These are phyloP conservation scores for Ceriops tagal DNA, from an alignment of 345 rosid species.

Conservation along the genomic window DNA sequence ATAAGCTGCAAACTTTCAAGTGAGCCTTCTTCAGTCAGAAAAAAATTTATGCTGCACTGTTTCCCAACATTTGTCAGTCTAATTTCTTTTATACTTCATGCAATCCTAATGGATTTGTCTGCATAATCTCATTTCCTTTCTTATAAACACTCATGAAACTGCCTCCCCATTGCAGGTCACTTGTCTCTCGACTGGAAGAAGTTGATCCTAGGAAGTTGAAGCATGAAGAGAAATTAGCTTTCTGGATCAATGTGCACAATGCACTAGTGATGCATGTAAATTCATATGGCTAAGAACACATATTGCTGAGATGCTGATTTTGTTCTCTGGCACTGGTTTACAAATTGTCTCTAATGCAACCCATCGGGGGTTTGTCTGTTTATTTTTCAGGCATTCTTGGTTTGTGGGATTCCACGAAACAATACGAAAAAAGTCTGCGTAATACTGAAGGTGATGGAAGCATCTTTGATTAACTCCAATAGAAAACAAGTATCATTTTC, in stretches of 20 bases:
- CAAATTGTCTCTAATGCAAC: background rate
- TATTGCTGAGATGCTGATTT: too few species aligned
- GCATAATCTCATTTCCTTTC: too few species aligned
- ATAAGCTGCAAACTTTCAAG: conserved; percentile 59
- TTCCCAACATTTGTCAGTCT: too few species aligned
- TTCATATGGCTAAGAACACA: conserved; percentile 7
- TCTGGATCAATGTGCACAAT: conserved; percentile 97
- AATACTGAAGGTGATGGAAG: conserved; percentile 56
- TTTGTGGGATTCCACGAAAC: conserved; percentile 65
- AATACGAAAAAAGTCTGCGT: conserved; percentile 58
- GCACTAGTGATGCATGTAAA: conserved; percentile 93
- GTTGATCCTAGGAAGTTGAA: conserved; percentile 62
- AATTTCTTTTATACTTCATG: too few species aligned
- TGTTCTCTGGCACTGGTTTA: too few species aligned
- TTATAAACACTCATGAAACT: too few species aligned
- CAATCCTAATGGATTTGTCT: too few species aligned
- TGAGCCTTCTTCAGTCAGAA: conserved; percentile 8
- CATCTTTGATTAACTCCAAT: conserved; percentile 1
- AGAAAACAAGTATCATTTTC: conserved; percentile 3
- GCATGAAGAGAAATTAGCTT: conserved; percentile 79
- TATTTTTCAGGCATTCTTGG: conserved; percentile 60
- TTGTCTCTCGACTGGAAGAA: conserved; percentile 59
- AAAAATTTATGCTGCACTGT: too few species aligned
- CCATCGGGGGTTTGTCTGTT: background rate
- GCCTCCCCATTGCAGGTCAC: conserved; percentile 47